These are phyloP conservation scores for Alternaria tenuissima DNA, from an alignment of 2,329 filamentous ascomycete genomes.

Conservation along the genomic window DNA sequence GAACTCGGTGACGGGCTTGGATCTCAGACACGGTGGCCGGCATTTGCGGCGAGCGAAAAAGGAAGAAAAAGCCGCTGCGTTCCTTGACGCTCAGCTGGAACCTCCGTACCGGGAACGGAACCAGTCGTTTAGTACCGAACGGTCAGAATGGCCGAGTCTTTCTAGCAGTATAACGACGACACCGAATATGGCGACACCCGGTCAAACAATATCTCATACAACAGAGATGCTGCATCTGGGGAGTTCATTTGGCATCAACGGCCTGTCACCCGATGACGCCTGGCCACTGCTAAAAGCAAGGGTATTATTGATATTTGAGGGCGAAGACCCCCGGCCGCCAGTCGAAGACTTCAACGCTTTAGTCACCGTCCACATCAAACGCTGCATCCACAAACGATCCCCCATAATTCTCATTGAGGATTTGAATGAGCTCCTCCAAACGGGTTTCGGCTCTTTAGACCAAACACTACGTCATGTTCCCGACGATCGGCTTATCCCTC, in stretches of 20 bases:
- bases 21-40: conserved; percentile 78
- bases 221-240: conserved; percentile 56
- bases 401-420: conserved; percentile 79
- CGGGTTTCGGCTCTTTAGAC: conserved; percentile 86
- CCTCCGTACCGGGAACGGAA: conserved; percentile 46
- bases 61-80: conserved; percentile 59
- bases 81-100: conserved; percentile 45
- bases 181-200: conserved; percentile 32
- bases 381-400: conserved; percentile 76
- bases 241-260: conserved; percentile 57
- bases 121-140: conserved; percentile 50
- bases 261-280: conserved; percentile 72
- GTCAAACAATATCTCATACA: conserved; percentile 41
- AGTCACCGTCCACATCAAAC: conserved; percentile 79
- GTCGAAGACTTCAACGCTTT: conserved; percentile 85
- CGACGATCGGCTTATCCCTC: conserved; percentile 88
- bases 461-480: conserved; percentile 79
- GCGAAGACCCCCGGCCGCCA: conserved; percentile 79
- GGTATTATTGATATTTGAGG: conserved; percentile 79
- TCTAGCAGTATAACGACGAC: conserved; percentile 35
- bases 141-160: conserved; percentile 49
- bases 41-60: conserved; percentile 77
- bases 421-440: conserved; percentile 75
- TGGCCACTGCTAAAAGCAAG: conserved; percentile 83
- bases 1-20: conserved; percentile 82